Evolutionary conservation across 2,329 filamentous ascomycete species (phyloP).

Genomic region (Diaporthe ampelina): DNA sequence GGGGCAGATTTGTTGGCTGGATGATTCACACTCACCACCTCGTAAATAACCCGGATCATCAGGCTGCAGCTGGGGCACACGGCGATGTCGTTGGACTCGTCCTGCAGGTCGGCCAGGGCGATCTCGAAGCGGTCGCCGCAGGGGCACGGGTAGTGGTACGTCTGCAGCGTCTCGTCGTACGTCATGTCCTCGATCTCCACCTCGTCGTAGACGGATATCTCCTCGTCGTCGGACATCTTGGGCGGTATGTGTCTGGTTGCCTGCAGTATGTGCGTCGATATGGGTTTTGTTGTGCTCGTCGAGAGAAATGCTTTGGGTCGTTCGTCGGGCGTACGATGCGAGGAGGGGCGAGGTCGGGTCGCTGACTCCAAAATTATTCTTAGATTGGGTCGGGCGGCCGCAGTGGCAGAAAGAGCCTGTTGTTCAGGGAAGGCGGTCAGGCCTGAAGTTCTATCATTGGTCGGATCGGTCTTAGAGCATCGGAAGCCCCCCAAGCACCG

Average conservation of each 20-base stretch:
- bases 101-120: conserved; percentile 83
- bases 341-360: conserved; percentile 1
- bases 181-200: conserved; percentile 99
- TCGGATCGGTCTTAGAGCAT: too few relatives aligned
- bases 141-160: conserved; percentile 97
- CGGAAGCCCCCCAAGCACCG: too few relatives aligned
- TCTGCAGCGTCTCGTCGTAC: conserved; percentile 83
- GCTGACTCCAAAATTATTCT: conserved; percentile 29
- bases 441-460: too few relatives aligned
- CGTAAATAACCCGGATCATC: conserved; percentile 96
- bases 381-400: background rate
- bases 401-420: conserved; percentile 12
- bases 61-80: conserved; percentile 97
- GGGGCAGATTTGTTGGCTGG: background rate
- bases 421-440: background rate
- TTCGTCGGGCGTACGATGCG: background rate
- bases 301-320: background rate
- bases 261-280: background rate
- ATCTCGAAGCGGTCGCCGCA: conserved; percentile 98
- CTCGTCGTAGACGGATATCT: conserved; percentile 89
- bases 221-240: conserved; percentile 73
- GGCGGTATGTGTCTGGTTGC: background rate
- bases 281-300: too few relatives aligned
- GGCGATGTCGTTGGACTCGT: conserved; percentile 89
- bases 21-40: conserved; percentile 70